Evolutionary conservation across 495 filamentous ascomycete genomes (phyloP).

Genomic region (Extremus antarcticus): DNA sequence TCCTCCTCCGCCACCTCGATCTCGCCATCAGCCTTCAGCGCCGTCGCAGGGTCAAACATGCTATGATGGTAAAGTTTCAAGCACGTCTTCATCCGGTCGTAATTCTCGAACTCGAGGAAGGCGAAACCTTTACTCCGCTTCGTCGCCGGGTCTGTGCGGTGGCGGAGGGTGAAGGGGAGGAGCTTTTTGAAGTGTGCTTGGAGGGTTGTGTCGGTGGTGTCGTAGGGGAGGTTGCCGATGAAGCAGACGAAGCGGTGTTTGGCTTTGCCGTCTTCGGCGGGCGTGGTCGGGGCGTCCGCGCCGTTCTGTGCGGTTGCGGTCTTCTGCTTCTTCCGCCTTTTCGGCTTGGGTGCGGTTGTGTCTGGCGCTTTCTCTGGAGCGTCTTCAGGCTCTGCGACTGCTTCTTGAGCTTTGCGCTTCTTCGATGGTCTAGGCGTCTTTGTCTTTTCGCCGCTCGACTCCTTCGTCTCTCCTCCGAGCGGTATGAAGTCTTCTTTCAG

Average conservation of each 20-base stretch:
- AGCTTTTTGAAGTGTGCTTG: slow-evolving; percentile 67
- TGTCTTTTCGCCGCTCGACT: background rate
- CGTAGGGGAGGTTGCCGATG: slow-evolving; percentile 72
- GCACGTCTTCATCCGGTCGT: slow-evolving; percentile 88
- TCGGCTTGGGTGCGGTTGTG: background rate
- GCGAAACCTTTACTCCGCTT: slow-evolving; percentile 72
- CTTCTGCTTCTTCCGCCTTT: slow-evolving; percentile 9
- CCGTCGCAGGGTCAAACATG: slow-evolving; percentile 45
- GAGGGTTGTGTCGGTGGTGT: slow-evolving; percentile 56
- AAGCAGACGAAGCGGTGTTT: slow-evolving; percentile 20
- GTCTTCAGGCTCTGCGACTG: background rate
- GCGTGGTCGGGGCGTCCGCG: background rate
- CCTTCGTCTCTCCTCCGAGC: background rate
- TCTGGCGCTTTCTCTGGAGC: background rate
- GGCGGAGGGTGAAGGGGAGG: slow-evolving; percentile 59
- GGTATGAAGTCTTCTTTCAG: background rate
- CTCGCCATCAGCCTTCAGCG: background rate
- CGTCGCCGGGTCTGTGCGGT: slow-evolving; percentile 59
- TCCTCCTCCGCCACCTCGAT: slow-evolving; percentile 1
- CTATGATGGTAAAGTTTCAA: slow-evolving; percentile 82
- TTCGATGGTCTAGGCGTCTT: background rate
- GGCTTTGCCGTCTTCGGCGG: background rate
- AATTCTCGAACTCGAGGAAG: slow-evolving; percentile 85
- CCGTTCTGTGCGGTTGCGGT: background rate
- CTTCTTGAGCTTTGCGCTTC: background rate